phyloP scores from a whole-genome alignment of 2,329 filamentous ascomycete genomes.

The Colletotrichum gloeosporioides region DNA sequence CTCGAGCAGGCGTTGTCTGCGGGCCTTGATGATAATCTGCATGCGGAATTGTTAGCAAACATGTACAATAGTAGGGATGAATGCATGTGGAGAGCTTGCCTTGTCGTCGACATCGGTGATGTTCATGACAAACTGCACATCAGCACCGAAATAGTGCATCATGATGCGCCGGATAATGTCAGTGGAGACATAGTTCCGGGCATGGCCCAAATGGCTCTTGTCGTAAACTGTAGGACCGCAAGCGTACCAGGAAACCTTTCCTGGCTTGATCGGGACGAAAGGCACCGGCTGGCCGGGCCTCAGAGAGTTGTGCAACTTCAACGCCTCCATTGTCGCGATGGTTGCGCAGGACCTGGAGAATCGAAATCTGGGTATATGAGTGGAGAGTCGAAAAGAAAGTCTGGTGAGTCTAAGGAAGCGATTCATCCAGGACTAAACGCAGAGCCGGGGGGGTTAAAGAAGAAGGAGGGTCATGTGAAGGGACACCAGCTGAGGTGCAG shows the following conservation, averaged over 20 bases:
- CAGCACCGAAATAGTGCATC: constrained; percentile 81
- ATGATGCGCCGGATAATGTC: constrained; percentile 87
- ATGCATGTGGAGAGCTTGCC: constrained; percentile 39
- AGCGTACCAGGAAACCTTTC: constrained; percentile 83
- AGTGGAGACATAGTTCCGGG: constrained; percentile 88
- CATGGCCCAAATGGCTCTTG: constrained; percentile 82
- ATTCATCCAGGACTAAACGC: constrained; percentile 32
- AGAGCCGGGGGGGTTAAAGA: not conserved
- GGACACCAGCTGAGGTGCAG: not conserved
- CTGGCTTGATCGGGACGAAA: constrained; percentile 74
- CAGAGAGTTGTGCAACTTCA: constrained; percentile 83
- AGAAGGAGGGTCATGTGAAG: not conserved
- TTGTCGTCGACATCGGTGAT: constrained; percentile 86
- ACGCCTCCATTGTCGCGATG: constrained; percentile 52
- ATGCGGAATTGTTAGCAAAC: not conserved
- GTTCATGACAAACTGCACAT: constrained; percentile 91
- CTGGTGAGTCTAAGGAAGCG: constrained; percentile 31
- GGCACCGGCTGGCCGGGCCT: constrained; percentile 73
- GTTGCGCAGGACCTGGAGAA: constrained; percentile 39
- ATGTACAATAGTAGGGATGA: too few relatives aligned
- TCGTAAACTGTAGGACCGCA: constrained; percentile 90
- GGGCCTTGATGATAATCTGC: constrained; percentile 65
- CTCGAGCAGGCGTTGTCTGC: constrained; percentile 82
- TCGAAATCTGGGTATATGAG: constrained; percentile 27
- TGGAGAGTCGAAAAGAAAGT: constrained; percentile 31